Percentiles rank a stretch among this genome's conserved stretches.
These are phyloP conservation scores for Microdochium bolleyi DNA, from an alignment of 2,329 filamentous ascomycete genomes.

Conservation along the genomic window DNA sequence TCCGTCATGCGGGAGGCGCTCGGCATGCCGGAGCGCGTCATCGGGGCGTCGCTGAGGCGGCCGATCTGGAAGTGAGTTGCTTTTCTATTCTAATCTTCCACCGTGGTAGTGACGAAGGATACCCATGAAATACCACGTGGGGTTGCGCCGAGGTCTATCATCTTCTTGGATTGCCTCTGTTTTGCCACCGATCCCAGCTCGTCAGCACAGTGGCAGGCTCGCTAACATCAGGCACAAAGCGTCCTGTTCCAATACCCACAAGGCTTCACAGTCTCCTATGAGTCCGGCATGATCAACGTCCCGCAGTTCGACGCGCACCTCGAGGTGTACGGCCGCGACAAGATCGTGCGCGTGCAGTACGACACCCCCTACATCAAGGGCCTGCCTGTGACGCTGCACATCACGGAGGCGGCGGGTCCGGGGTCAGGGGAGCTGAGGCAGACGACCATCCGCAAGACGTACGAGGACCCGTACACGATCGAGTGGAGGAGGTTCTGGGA, in stretches of 20 bases:
- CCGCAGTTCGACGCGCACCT: constrained; percentile 36
- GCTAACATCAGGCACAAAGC: no score
- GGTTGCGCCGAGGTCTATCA: no score
- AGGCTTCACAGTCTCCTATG: constrained; percentile 38
- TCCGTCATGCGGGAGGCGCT: constrained; percentile 45
- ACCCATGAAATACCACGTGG: no score
- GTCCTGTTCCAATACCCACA: background rate
- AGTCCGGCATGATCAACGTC: constrained; percentile 39
- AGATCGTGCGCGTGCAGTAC: constrained; percentile 37
- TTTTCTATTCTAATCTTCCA: background rate
- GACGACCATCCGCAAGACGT: constrained; percentile 13
- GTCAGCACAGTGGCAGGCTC: background rate
- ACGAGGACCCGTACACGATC: constrained; percentile 17
- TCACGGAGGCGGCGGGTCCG: constrained; percentile 26
- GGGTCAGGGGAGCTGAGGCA: background rate
- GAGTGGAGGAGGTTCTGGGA: constrained; percentile 14
- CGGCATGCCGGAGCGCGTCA: constrained; percentile 37
- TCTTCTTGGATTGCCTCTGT: no score
- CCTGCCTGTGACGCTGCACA: constrained; percentile 30
- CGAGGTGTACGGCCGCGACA: constrained; percentile 35
- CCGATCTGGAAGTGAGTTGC: background rate
- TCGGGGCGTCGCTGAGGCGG: constrained; percentile 20
- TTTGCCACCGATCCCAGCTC: background rate
- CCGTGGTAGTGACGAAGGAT: no score
- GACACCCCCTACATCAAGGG: constrained; percentile 41